phyloP scores from a whole-genome alignment of 2,329 filamentous ascomycete genomes.

The Chaetomiaceae sp. region DNA sequence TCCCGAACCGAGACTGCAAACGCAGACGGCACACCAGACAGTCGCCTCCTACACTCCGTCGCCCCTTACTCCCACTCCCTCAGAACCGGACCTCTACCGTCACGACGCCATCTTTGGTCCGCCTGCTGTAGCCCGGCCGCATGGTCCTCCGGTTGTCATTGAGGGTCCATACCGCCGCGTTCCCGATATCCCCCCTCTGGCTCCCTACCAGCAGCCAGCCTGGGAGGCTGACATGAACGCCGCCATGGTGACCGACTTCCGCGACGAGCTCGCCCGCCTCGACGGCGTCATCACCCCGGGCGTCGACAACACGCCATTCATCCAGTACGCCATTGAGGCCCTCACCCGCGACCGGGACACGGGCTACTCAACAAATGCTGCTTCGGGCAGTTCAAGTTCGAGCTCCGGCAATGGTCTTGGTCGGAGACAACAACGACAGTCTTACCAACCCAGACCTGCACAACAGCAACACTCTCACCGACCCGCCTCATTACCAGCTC shows the following conservation, averaged over 20 bases:
- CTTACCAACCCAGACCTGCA: slow-evolving; percentile 1
- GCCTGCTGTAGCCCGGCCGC: slow-evolving; percentile 27
- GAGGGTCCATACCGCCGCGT: slow-evolving; percentile 23
- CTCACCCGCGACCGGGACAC: slow-evolving; percentile 71
- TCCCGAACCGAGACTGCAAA: slow-evolving; percentile 19
- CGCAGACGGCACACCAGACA: not conserved
- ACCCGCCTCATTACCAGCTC: slow-evolving; percentile 2
- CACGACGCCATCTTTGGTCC: slow-evolving; percentile 39
- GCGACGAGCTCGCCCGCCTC: slow-evolving; percentile 48
- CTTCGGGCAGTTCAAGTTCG: slow-evolving; percentile 37
- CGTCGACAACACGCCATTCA: slow-evolving; percentile 79
- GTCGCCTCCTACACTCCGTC: not conserved
- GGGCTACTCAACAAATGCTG: slow-evolving; percentile 48
- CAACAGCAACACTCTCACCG: slow-evolving; percentile 3
- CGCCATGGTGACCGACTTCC: slow-evolving; percentile 36
- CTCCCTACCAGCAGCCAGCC: slow-evolving; percentile 12
- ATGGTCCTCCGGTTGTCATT: slow-evolving; percentile 25
- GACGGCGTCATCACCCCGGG: slow-evolving; percentile 63
- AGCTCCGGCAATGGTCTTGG: slow-evolving; percentile 25
- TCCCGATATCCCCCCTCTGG: slow-evolving; percentile 20
- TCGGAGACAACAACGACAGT: slow-evolving; percentile 17
- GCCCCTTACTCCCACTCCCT: slow-evolving; percentile 31
- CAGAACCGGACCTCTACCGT: slow-evolving; percentile 41
- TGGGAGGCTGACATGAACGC: slow-evolving; percentile 22
- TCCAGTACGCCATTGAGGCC: slow-evolving; percentile 85